Evolutionary conservation across 768 basidiomycete genomes (phyloP).

Genomic region (Russula vinacea): DNA sequence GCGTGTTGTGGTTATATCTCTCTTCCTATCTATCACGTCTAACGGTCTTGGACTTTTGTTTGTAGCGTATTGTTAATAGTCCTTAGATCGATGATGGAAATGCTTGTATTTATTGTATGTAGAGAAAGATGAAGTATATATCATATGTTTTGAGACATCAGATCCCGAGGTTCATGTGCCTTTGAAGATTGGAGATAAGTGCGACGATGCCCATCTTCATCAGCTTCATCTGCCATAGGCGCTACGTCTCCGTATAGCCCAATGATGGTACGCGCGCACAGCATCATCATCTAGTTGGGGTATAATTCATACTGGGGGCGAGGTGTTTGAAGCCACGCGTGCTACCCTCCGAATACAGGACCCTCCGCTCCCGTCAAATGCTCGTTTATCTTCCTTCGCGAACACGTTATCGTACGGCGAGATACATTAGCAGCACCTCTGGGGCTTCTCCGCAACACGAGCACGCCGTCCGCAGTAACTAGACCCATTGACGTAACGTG

Average conservation of each 20-base stretch:
- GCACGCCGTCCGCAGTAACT: no score
- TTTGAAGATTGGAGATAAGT: neutral
- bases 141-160: neutral
- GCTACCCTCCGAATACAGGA: neutral
- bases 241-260: neutral
- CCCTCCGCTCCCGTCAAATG: neutral
- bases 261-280: neutral
- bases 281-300: neutral
- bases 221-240: no score
- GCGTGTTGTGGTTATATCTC: constrained; percentile 9
- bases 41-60: constrained; percentile 10
- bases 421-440: no score
- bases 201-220: neutral
- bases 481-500: no score
- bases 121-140: constrained; percentile 20
- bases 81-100: constrained; percentile 22
- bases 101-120: constrained; percentile 30
- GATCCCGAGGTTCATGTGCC: neutral
- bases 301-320: neutral
- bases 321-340: neutral
- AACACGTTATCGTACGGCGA: no score
- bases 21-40: constrained; percentile 11
- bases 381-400: no score
- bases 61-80: constrained; percentile 26
- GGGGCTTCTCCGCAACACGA: no score